These are phyloP conservation scores for Aspergillus arachidicola DNA, from an alignment of 2,329 filamentous ascomycete genomes.

Conservation along the genomic window DNA sequence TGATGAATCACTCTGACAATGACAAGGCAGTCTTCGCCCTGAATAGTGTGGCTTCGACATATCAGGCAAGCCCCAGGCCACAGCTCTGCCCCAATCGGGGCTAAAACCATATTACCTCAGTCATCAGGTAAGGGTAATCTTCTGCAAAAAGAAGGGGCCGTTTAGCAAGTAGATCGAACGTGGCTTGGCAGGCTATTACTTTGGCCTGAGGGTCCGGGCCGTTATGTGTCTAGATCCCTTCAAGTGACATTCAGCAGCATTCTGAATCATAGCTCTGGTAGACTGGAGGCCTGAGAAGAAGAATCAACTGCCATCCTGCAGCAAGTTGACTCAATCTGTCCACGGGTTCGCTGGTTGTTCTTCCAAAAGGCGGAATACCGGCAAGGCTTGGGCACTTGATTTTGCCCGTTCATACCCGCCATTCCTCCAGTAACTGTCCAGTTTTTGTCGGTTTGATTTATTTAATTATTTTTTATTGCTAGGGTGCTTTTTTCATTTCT, in stretches of 20 bases:
- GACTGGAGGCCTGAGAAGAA: not conserved
- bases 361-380: conserved; percentile 2
- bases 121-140: not conserved
- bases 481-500: not conserved
- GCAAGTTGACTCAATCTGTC: not conserved
- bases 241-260: not conserved
- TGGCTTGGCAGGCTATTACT: conserved; percentile 1
- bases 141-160: conserved; percentile 1
- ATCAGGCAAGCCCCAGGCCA: not conserved
- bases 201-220: not conserved
- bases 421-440: not conserved
- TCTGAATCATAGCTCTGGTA: not conserved
- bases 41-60: conserved; percentile 1
- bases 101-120: conserved; percentile 5
- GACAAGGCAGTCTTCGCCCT: conserved; percentile 4
- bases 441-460: not conserved
- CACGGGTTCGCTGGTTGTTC: not conserved
- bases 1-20: conserved; percentile 1
- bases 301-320: not conserved
- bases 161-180: conserved; percentile 1
- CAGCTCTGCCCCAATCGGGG: conserved; percentile 4
- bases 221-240: conserved; percentile 2
- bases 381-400: conserved; percentile 2
- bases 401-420: conserved; percentile 1
- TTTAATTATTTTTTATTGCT: not conserved